These are phyloP conservation scores for Phaeosphaeria sp. DNA, from an alignment of 2,329 filamentous ascomycete species.

Conservation along the genomic window DNA sequence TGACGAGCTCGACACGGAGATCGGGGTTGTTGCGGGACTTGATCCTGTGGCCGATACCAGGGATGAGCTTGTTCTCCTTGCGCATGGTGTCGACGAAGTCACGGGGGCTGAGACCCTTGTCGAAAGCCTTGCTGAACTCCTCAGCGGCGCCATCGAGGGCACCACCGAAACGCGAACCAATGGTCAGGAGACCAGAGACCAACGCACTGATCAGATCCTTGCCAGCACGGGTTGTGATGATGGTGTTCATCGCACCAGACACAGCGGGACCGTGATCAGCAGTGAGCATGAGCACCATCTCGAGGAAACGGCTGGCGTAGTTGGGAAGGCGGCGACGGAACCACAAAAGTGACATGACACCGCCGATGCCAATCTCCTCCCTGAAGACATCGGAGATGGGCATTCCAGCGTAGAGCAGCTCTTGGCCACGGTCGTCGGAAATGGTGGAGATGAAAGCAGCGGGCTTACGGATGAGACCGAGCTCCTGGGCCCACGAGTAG, in stretches of 20 bases:
- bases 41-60: constrained; percentile 98
- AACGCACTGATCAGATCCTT: constrained; percentile 97
- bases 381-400: constrained; percentile 99
- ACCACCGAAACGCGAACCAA: constrained; percentile 97
- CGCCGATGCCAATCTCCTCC: constrained; percentile 98
- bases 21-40: constrained; percentile 99
- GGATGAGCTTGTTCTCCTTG: constrained; percentile 99
- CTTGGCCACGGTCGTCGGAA: constrained; percentile 98
- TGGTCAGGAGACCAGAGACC: constrained; percentile 95
- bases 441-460: constrained; percentile 99
- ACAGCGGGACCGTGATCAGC: constrained; percentile 98
- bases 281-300: constrained; percentile 99
- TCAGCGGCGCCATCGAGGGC: constrained; percentile 96
- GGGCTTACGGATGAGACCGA: constrained; percentile 98
- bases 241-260: constrained; percentile 99
- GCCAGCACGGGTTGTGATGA: constrained; percentile 98
- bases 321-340: constrained; percentile 96
- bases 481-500: constrained; percentile 99
- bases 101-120: constrained; percentile 97
- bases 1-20: constrained; percentile 98
- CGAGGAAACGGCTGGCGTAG: constrained; percentile 98
- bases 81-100: constrained; percentile 99
- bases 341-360: constrained; percentile 99
- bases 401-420: constrained; percentile 98
- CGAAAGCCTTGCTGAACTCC: constrained; percentile 97